A percentile compares a stretch with the other conserved stretches of the same genome.
These are phyloP conservation scores for Euphorbia celastroides DNA, from an alignment of 441 rosid genomes.

Conservation along the genomic window DNA sequence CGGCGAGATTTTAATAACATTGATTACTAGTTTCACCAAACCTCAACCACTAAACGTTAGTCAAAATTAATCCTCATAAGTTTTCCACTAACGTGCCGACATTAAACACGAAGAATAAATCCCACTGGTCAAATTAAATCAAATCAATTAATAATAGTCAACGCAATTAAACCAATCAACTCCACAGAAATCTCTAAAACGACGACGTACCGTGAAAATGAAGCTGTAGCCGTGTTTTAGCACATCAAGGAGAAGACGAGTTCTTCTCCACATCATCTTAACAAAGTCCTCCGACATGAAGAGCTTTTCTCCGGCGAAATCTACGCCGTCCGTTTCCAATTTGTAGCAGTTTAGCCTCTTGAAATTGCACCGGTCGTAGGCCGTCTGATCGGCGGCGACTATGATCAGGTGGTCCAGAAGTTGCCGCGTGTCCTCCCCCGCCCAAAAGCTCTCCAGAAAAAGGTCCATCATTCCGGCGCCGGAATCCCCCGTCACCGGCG, in stretches of 20 bases:
- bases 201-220: conserved; percentile 57
- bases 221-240: conserved; percentile 59
- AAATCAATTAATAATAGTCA: not conserved
- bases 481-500: conserved; percentile 22
- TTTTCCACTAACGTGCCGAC: not conserved
- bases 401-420: conserved; percentile 49
- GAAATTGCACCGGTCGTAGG: conserved; percentile 54
- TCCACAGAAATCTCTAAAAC: not conserved
- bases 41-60: not conserved
- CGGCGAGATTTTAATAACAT: not conserved
- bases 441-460: conserved; percentile 75
- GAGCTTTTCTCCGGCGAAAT: conserved; percentile 49
- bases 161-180: not conserved
- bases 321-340: conserved; percentile 46
- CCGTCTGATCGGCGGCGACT: conserved; percentile 56
- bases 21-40: not conserved
- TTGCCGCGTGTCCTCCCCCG: conserved; percentile 51
- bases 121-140: not conserved
- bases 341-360: conserved; percentile 60
- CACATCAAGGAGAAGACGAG: conserved; percentile 46
- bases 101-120: not conserved
- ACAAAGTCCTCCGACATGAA: conserved; percentile 64
- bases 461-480: conserved; percentile 61
- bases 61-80: not conserved
- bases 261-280: conserved; percentile 81